These are phyloP conservation scores for Fusarium siculi DNA, from an alignment of 2,329 filamentous ascomycete species.

Conservation along the genomic window DNA sequence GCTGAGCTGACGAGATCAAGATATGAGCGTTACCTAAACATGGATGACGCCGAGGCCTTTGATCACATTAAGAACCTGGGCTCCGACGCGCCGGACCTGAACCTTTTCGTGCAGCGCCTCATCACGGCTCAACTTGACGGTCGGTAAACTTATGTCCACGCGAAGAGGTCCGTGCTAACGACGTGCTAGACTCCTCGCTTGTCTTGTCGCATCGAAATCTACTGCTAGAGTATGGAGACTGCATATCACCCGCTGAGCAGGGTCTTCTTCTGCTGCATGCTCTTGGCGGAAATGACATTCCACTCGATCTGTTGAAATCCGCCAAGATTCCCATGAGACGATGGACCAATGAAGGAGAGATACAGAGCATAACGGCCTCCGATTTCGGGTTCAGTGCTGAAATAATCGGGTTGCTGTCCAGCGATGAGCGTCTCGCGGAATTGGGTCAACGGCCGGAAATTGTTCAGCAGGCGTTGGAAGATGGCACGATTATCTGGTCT, in stretches of 20 bases:
- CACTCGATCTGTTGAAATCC: slow-evolving; percentile 37
- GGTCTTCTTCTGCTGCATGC: slow-evolving; percentile 41
- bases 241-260: slow-evolving; percentile 40
- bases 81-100: slow-evolving; percentile 21
- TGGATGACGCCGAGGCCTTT: slow-evolving; percentile 48
- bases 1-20: slow-evolving; percentile 9
- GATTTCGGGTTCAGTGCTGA: slow-evolving; percentile 41
- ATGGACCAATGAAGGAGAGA: slow-evolving; percentile 45
- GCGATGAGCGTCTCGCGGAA: slow-evolving; percentile 16
- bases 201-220: slow-evolving; percentile 41
- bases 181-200: slow-evolving; percentile 11
- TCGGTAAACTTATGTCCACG: background rate
- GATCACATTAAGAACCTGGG: slow-evolving; percentile 41
- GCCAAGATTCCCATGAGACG: slow-evolving; percentile 34
- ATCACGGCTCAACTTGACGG: slow-evolving; percentile 37
- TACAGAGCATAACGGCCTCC: slow-evolving; percentile 33
- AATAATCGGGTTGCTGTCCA: slow-evolving; percentile 29
- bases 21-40: slow-evolving; percentile 49
- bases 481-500: slow-evolving; percentile 34
- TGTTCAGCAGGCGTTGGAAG: slow-evolving; percentile 23
- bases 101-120: slow-evolving; percentile 38
- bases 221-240: slow-evolving; percentile 39
- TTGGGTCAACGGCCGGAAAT: slow-evolving; percentile 24
- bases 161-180: background rate
- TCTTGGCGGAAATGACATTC: slow-evolving; percentile 39